These are phyloP conservation scores for Cladosporium sp. DNA, from an alignment of 2,329 filamentous ascomycete genomes.

Conservation along the genomic window DNA sequence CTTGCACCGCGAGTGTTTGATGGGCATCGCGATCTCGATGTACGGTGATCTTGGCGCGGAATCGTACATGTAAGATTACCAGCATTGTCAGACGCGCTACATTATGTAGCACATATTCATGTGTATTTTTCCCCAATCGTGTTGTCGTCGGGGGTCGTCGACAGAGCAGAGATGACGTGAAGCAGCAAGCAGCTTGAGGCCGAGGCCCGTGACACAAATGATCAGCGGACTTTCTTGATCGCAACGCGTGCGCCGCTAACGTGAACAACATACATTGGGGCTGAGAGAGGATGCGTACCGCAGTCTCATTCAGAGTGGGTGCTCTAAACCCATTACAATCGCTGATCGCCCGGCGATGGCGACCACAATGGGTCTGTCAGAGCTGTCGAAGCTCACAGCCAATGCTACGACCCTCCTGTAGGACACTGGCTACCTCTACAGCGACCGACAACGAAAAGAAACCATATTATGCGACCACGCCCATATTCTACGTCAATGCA, in stretches of 20 bases:
- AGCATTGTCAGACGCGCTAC: too few species aligned
- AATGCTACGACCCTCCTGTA: background rate
- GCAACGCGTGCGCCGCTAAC: background rate
- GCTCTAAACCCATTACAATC: slow-evolving; percentile 30
- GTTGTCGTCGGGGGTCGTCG: too few species aligned
- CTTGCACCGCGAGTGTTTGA: background rate
- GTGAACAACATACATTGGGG: background rate
- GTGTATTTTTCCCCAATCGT: too few species aligned
- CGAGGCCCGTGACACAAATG: too few species aligned
- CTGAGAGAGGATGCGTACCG: slow-evolving; percentile 5
- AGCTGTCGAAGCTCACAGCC: slow-evolving; percentile 13
- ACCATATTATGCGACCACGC: slow-evolving; percentile 91
- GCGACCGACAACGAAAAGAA: slow-evolving; percentile 45
- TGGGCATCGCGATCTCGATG: too few species aligned
- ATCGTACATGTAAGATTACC: too few species aligned
- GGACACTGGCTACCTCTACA: slow-evolving; percentile 15
- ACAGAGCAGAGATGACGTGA: too few species aligned
- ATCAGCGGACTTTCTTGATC: background rate
- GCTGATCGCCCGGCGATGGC: slow-evolving; percentile 32
- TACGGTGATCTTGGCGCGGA: too few species aligned
- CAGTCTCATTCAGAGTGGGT: background rate
- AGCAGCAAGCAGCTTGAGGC: too few species aligned
- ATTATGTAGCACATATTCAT: too few species aligned
- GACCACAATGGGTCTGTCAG: slow-evolving; percentile 32
- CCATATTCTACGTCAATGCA: slow-evolving; percentile 99